These are phyloP conservation scores for Obelidium mucronatum DNA, from an alignment of 192 early-diverging fungal species.

Conservation along the genomic window DNA sequence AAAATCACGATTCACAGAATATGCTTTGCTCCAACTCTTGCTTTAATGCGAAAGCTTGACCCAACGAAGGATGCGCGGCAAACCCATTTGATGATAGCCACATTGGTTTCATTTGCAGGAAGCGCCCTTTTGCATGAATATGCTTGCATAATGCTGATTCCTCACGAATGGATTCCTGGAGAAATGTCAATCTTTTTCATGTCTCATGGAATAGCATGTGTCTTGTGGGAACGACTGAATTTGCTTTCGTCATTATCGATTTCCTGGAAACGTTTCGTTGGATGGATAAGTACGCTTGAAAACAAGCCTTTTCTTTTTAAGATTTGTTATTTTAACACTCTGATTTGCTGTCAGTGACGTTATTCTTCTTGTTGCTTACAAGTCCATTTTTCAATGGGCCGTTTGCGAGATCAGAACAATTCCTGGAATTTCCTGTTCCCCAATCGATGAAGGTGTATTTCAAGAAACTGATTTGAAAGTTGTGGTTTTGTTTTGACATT, in stretches of 20 bases:
- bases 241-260: neutral
- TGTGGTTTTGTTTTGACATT: too few relatives aligned
- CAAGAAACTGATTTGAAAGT: neutral
- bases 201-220: conserved; percentile 8
- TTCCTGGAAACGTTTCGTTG: neutral
- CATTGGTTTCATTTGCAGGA: neutral
- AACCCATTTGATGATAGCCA: neutral
- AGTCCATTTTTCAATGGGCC: neutral
- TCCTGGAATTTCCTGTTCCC: neutral
- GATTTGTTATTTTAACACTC: too few relatives aligned
- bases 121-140: conserved; percentile 13
- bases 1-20: conserved; percentile 25
- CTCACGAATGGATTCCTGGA: neutral
- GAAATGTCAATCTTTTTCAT: conserved; percentile 12
- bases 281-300: neutral
- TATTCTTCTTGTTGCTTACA: neutral
- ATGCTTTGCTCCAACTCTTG: neutral
- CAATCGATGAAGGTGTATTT: neutral
- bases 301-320: too few relatives aligned
- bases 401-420: neutral
- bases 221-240: neutral
- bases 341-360: too few relatives aligned
- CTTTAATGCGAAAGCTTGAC: neutral
- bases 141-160: conserved; percentile 6
- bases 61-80: neutral